Base-by-base conservation (phyloP, 306 rosid species). In the Prunus padus region DNA sequence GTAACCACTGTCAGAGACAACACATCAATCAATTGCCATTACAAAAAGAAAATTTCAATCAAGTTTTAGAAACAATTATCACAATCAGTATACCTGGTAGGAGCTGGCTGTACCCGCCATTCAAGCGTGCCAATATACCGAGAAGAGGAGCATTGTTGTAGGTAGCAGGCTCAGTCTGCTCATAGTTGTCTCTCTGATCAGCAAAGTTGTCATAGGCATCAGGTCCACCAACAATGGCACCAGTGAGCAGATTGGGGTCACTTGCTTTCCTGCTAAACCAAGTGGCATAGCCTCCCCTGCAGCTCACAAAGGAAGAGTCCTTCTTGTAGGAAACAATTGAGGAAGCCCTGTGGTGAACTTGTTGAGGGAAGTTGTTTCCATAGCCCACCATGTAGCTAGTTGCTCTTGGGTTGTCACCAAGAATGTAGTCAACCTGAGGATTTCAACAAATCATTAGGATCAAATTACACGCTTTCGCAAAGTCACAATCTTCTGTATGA, bases 141-240 rank as follows among this genome's bases (percentile, higher is more conserved):
- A 92, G 75, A 73, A 92, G 88, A 78, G 99, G 99, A 86, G 99
- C 99, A 84, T 95, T 95, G 88, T 95, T 95, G 85, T 95, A 95
- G 26, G 99, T 95, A 65, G 99, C 99, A 64, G 99, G 99, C 69
- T 95, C 99, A 4, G 99, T 95, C 74, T 95, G 99, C 80, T 95
- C 96, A 76, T 90, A 95, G 49, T 95, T 95, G 64, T 95, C 93
- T 78, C 99, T 90, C 78, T 95, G 82, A 79, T 95, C 99, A 50
- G 97, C 99, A 56, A 95, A 95, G 87, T 95, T 86, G 77, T 95
- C 99, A 68, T 95, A 92, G 13, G 97, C 97, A 88, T 95, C 99
- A 77, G 99, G 99, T 63, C 99, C 97, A 33, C 99, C 99, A 44
- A 95, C 99, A 82, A 90, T 30, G 31, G 99, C 99, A 50, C 99